These are phyloP conservation scores for Rhytidiadelphus loreus DNA, from an alignment of 225 moss, liverwort and hornwort species.

Conservation along the genomic window DNA sequence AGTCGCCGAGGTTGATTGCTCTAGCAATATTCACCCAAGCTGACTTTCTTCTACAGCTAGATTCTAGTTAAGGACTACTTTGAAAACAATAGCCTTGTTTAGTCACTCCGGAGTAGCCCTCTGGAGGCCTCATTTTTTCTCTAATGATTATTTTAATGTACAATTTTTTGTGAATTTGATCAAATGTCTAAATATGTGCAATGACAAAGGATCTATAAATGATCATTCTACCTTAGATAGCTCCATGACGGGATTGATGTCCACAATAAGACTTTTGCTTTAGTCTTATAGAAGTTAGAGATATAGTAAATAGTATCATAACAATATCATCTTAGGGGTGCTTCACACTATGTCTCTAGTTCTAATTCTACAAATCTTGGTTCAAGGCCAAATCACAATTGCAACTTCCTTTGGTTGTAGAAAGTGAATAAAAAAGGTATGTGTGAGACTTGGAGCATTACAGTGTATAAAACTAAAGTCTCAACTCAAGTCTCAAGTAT, in stretches of 20 bases:
- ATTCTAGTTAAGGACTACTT: too few species aligned
- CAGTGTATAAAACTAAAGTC: background rate
- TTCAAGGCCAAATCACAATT: background rate
- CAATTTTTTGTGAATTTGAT: background rate
- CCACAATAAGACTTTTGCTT: background rate
- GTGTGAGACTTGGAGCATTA: background rate
- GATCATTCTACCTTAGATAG: background rate
- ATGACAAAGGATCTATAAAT: background rate
- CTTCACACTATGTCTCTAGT: background rate
- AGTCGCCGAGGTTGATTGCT: too few species aligned
- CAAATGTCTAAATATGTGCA: background rate
- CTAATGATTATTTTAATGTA: too few species aligned
- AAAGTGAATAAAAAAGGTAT: background rate
- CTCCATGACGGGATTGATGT: background rate
- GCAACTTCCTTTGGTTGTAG: background rate
- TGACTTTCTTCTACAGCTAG: too few species aligned
- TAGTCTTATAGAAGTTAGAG: background rate
- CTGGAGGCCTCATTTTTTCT: too few species aligned
- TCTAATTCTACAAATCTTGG: background rate
- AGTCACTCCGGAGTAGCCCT: too few species aligned
- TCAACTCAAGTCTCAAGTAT: background rate
- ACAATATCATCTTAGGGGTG: accelerated
- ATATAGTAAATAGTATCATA: background rate
- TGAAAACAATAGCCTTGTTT: too few species aligned
- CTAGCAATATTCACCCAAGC: too few species aligned